Conservation (phyloP, 768 basidiomycete genomes). For the Amanita phalloides region DNA sequence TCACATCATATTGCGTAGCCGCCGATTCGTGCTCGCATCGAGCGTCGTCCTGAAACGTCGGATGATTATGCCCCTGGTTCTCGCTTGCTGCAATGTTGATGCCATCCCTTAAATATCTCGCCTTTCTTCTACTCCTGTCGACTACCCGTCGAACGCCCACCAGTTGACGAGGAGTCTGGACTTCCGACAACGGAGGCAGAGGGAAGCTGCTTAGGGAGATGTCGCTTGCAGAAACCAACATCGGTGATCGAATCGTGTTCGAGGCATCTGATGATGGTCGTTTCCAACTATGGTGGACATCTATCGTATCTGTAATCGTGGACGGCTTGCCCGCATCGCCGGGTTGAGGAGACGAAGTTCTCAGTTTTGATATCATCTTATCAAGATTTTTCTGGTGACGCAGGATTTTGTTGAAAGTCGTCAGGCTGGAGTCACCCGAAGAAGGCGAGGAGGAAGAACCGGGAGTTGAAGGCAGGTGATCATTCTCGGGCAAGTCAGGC, state of each 20-base stretch:
- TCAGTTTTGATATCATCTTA: slow-evolving; percentile 49
- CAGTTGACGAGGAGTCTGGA: background rate
- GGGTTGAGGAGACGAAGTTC: slow-evolving; percentile 26
- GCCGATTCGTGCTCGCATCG: background rate
- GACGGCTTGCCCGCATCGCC: background rate
- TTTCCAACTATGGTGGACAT: background rate
- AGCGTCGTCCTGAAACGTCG: background rate
- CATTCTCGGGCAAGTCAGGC: background rate
- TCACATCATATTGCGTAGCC: slow-evolving; percentile 42
- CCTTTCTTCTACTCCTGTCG: slow-evolving; percentile 6
- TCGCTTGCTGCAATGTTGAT: background rate
- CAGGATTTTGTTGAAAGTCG: slow-evolving; percentile 40
- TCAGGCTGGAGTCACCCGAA: slow-evolving; percentile 17
- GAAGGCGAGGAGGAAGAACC: slow-evolving; percentile 7
- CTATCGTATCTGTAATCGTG: background rate
- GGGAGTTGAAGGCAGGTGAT: background rate
- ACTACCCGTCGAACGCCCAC: background rate
- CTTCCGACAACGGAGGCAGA: slow-evolving; percentile 34
- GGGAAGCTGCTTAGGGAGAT: slow-evolving; percentile 68
- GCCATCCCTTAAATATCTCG: background rate
- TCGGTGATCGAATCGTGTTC: background rate
- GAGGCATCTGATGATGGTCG: background rate
- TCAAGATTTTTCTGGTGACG: slow-evolving; percentile 58
- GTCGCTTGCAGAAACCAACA: slow-evolving; percentile 22
- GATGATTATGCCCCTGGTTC: background rate